phyloP scores from a whole-genome alignment of 495 filamentous ascomycete species.

The Chaetomium cochliodes region DNA sequence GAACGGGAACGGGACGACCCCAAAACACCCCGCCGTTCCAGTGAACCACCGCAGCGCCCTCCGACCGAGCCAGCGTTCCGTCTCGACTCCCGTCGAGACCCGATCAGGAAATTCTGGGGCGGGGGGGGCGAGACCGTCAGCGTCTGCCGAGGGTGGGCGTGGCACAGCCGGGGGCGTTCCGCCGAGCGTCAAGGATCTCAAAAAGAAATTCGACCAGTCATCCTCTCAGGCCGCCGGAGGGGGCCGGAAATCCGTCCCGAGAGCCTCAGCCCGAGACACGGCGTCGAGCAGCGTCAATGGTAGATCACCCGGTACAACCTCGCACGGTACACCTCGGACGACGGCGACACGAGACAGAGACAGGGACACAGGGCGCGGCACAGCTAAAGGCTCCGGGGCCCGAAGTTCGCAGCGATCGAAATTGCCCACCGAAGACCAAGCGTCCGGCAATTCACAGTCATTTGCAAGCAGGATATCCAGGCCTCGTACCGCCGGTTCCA shows the following conservation, averaged over 20 bases:
- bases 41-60: conserved; percentile 30
- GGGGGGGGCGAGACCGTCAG: conserved; percentile 31
- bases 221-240: conserved; percentile 22
- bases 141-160: conserved; percentile 28
- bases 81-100: conserved; percentile 51
- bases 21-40: conserved; percentile 37
- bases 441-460: conserved; percentile 50
- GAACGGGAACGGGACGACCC: conserved; percentile 41
- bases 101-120: conserved; percentile 23
- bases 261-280: conserved; percentile 35
- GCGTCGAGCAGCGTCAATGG: conserved; percentile 33
- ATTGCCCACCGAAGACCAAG: conserved; percentile 43
- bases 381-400: conserved; percentile 25
- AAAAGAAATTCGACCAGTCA: conserved; percentile 53
- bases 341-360: conserved; percentile 37
- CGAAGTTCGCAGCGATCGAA: conserved; percentile 45
- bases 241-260: conserved; percentile 37
- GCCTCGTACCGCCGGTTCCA: conserved; percentile 41
- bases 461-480: conserved; percentile 53
- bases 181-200: conserved; percentile 55
- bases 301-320: conserved; percentile 33
- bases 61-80: conserved; percentile 45
- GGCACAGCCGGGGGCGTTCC: conserved; percentile 33
- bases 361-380: conserved; percentile 36
- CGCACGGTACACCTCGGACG: conserved; percentile 39